A percentile compares a stretch with the other conserved stretches of the same genome.
Conservation (phyloP, 164 flowering plant genomes). For the Stephania japonica region DNA sequence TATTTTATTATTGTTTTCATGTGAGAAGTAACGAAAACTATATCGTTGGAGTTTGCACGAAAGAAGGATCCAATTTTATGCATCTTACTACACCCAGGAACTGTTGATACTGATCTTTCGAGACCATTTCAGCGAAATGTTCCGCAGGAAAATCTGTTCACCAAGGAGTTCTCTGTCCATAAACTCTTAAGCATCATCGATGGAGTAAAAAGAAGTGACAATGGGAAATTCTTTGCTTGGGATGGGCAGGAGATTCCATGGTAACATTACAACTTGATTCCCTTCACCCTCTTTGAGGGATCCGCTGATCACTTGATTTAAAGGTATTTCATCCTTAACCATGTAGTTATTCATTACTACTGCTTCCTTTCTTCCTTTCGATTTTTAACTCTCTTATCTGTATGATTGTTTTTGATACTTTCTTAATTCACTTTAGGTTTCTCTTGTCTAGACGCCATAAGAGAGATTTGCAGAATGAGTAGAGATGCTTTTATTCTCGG, state of each 20-base stretch:
- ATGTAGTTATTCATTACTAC: too few species aligned
- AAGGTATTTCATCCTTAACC: too few species aligned
- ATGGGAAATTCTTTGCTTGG: conserved; percentile 98
- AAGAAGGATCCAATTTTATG: conserved; percentile 79
- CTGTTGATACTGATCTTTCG: conserved; percentile 92
- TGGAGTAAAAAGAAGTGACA: conserved; percentile 52
- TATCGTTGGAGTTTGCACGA: conserved; percentile 75
- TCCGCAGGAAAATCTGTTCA: conserved; percentile 74
- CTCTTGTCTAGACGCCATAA: too few species aligned
- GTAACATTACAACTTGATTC: conserved; percentile 23
- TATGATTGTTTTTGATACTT: too few species aligned
- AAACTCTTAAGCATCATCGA: conserved; percentile 70
- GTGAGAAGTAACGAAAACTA: conserved; percentile 71
- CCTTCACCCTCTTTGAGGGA: not conserved
- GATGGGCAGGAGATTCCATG: conserved; percentile 96
- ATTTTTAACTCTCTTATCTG: too few species aligned
- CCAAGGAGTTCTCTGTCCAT: conserved; percentile 80
- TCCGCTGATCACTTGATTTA: too few species aligned
- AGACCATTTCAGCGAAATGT: conserved; percentile 88
- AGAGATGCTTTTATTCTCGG: too few species aligned
- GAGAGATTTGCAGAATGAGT: too few species aligned
- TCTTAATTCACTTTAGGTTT: too few species aligned
- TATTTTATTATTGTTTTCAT: not conserved
- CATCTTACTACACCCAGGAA: conserved; percentile 88
- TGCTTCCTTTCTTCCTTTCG: too few species aligned